Conservation (phyloP, 2,329 filamentous ascomycete species). For the Penicillium digitatum region DNA sequence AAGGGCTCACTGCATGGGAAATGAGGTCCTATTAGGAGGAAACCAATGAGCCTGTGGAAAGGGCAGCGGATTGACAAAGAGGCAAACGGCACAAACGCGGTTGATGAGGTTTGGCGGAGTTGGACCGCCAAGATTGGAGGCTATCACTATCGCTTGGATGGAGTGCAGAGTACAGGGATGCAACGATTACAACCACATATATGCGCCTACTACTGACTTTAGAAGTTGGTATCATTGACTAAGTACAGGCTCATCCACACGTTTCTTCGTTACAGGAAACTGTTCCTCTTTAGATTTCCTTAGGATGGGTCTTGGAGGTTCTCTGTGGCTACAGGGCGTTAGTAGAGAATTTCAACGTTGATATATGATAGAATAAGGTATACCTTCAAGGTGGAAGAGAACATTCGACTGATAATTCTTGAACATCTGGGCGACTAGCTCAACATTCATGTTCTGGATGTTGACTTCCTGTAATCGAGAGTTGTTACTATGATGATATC, state of each 20-base stretch:
- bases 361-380: not conserved
- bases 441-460: constrained; percentile 97
- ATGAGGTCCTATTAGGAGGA: not conserved
- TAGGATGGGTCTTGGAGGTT: constrained; percentile 73
- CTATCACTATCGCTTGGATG: constrained; percentile 3
- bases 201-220: not conserved
- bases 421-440: constrained; percentile 98
- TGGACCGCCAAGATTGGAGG: constrained; percentile 15
- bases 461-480: constrained; percentile 73
- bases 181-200: not conserved
- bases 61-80: not conserved
- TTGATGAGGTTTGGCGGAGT: constrained; percentile 10
- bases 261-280: constrained; percentile 10
- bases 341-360: not conserved
- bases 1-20: constrained; percentile 16
- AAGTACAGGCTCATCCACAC: constrained; percentile 5
- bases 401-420: constrained; percentile 99
- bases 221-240: constrained; percentile 3
- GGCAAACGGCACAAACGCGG: constrained; percentile 6
- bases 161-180: not conserved
- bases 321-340: constrained; percentile 65
- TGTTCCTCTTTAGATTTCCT: constrained; percentile 20
- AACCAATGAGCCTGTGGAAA: not conserved
- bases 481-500: not conserved
- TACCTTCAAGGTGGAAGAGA: constrained; percentile 94